phyloP scores from a whole-genome alignment of 2,329 filamentous ascomycete species.

The Cladorrhinum sp. region DNA sequence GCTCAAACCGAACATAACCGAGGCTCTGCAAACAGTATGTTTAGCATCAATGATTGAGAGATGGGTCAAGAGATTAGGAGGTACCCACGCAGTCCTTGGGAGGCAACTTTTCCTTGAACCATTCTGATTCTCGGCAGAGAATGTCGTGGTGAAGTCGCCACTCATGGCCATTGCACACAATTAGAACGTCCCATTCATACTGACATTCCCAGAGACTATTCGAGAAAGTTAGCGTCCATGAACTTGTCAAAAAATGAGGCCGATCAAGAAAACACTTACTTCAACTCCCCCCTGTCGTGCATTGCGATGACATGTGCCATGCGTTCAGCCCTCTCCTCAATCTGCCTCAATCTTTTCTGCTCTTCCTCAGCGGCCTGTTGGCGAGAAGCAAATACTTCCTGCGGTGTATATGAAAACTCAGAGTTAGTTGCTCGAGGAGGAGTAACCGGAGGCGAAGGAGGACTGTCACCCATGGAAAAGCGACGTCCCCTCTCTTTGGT shows the following conservation, averaged over 20 bases:
- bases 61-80: not conserved
- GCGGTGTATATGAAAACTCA: not conserved
- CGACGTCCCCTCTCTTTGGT: not conserved
- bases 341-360: not conserved
- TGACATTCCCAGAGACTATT: constrained; percentile 22
- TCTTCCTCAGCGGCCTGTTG: not conserved
- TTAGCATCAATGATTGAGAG: not conserved
- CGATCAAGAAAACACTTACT: constrained; percentile 12
- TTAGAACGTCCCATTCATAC: constrained; percentile 22
- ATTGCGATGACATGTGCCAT: constrained; percentile 5
- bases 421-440: too few relatives aligned
- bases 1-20: constrained; percentile 13
- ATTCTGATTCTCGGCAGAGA: constrained; percentile 20
- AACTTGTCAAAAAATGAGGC: too few relatives aligned
- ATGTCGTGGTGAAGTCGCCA: constrained; percentile 25
- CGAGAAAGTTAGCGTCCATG: not conserved
- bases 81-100: constrained; percentile 15
- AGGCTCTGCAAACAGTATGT: constrained; percentile 1
- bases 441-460: too few relatives aligned
- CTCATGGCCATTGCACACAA: constrained; percentile 10
- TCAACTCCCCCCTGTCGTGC: constrained; percentile 11
- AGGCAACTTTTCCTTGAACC: constrained; percentile 15
- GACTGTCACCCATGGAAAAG: not conserved
- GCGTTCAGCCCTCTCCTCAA: not conserved
- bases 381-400: not conserved